These are phyloP conservation scores for Amphirosellinia nigrospora DNA, from an alignment of 495 filamentous ascomycete genomes.

Conservation along the genomic window DNA sequence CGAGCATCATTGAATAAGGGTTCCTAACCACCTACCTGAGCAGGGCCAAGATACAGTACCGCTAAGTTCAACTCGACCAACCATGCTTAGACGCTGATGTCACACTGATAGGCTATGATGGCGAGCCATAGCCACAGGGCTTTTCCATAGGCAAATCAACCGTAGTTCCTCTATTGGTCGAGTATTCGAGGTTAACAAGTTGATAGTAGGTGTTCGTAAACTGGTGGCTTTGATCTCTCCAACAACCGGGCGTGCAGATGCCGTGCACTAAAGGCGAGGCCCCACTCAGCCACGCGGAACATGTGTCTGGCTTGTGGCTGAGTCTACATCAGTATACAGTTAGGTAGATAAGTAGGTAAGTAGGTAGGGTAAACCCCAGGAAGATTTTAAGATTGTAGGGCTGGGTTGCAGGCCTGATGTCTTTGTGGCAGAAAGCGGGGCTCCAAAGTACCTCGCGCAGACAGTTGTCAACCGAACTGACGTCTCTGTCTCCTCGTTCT, in stretches of 20 bases:
- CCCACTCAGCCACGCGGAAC: conserved; percentile 7
- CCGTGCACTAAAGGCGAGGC: neutral
- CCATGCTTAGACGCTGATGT: neutral
- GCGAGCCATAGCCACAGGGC: conserved; percentile 4
- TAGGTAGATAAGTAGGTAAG: neutral
- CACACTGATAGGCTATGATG: neutral
- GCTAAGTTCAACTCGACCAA: neutral
- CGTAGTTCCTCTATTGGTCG: neutral
- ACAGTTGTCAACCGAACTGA: neutral
- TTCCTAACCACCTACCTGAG: neutral
- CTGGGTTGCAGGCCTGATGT: neutral
- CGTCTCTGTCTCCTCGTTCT: too few relatives aligned
- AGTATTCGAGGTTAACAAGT: neutral
- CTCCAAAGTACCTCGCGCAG: neutral
- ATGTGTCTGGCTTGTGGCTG: conserved; percentile 15
- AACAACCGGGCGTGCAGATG: neutral
- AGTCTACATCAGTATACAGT: neutral
- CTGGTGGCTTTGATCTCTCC: neutral
- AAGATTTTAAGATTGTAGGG: conserved; percentile 16
- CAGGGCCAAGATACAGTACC: neutral
- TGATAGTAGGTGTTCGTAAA: conserved; percentile 4
- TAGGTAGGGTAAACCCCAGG: too few relatives aligned
- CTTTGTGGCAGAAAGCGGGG: conserved; percentile 13
- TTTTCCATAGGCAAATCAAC: neutral
- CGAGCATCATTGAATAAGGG: neutral